phyloP scores from a whole-genome alignment of 73 alveolate species.

The Paramecium sexaurelia region DNA sequence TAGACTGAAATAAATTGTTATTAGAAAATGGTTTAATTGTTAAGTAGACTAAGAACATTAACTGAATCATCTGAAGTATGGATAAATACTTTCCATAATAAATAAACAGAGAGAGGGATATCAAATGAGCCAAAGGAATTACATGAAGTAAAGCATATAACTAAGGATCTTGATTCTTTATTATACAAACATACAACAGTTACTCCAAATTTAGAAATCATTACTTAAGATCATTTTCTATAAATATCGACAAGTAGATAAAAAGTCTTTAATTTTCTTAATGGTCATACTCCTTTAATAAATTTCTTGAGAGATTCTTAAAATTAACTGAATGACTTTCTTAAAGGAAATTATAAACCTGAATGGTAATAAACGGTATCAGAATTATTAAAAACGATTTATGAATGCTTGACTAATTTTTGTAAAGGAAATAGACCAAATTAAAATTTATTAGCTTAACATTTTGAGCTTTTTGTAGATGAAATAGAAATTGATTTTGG shows the following conservation, averaged over 20 bases:
- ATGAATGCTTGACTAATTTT: conserved; percentile 45
- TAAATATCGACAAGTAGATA: conserved; percentile 42
- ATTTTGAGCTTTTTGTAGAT: conserved; percentile 60
- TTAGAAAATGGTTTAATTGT: background rate
- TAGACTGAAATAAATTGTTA: conserved; percentile 57
- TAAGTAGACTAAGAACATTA: conserved; percentile 34
- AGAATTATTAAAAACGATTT: conserved; percentile 38
- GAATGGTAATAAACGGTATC: background rate
- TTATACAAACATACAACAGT: conserved; percentile 18
- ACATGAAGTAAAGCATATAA: background rate
- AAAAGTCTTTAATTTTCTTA: conserved; percentile 56
- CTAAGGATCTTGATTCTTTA: background rate
- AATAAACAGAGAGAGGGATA: background rate
- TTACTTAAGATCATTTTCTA: background rate
- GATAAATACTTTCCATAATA: background rate
- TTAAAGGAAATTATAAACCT: background rate
- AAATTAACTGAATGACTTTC: conserved; percentile 43
- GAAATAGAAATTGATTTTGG: conserved; percentile 62
- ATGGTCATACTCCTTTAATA: conserved; percentile 56
- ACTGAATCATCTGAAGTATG: conserved; percentile 70
- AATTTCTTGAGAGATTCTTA: conserved; percentile 61
- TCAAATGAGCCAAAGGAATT: background rate
- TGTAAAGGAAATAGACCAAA: conserved; percentile 49
- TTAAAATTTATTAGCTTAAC: conserved; percentile 32
- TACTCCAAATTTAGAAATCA: conserved; percentile 14